Conservation (phyloP, 1,284 basidiomycete genomes). For the Moniliella sp. region DNA sequence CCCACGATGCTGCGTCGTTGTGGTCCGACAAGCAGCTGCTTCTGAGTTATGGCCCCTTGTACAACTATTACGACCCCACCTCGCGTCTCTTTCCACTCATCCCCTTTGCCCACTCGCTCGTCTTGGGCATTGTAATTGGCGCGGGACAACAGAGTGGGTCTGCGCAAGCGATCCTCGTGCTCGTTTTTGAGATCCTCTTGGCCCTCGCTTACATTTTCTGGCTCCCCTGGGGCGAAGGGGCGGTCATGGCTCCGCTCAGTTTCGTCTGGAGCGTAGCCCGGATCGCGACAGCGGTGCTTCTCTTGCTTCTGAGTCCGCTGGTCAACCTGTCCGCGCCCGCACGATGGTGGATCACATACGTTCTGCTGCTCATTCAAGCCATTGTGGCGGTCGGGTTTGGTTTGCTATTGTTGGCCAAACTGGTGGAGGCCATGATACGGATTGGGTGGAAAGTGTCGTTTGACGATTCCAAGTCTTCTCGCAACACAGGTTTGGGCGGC, state of each 20-base stretch:
- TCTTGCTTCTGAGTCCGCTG: slow-evolving; percentile 64
- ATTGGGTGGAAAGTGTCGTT: slow-evolving; percentile 61
- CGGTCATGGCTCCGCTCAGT: slow-evolving; percentile 78
- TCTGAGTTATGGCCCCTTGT: slow-evolving; percentile 69
- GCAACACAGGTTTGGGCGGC: slow-evolving; percentile 17
- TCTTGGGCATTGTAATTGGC: slow-evolving; percentile 60
- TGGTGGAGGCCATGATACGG: slow-evolving; percentile 58
- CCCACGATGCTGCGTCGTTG: slow-evolving; percentile 64
- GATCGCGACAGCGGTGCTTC: slow-evolving; percentile 68
- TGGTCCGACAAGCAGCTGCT: slow-evolving; percentile 82
- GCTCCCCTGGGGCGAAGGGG: slow-evolving; percentile 86
- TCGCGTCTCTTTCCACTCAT: slow-evolving; percentile 68
- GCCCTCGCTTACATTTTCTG: slow-evolving; percentile 38
- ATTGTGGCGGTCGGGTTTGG: slow-evolving; percentile 60
- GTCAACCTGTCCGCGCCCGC: slow-evolving; percentile 38
- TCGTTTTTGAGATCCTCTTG: slow-evolving; percentile 34
- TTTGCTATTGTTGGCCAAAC: slow-evolving; percentile 60
- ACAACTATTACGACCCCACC: slow-evolving; percentile 77
- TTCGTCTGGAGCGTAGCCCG: slow-evolving; percentile 73
- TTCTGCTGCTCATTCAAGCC: slow-evolving; percentile 64
- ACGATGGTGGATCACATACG: slow-evolving; percentile 69
- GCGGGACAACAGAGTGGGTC: slow-evolving; percentile 71
- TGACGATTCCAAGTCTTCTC: slow-evolving; percentile 40
- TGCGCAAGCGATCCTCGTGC: slow-evolving; percentile 66
- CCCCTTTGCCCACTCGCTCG: slow-evolving; percentile 57